Percentiles rank a stretch among this genome's conserved stretches.
phyloP scores from a whole-genome alignment of 148 eudicot species.

The Polygonum aviculare region DNA sequence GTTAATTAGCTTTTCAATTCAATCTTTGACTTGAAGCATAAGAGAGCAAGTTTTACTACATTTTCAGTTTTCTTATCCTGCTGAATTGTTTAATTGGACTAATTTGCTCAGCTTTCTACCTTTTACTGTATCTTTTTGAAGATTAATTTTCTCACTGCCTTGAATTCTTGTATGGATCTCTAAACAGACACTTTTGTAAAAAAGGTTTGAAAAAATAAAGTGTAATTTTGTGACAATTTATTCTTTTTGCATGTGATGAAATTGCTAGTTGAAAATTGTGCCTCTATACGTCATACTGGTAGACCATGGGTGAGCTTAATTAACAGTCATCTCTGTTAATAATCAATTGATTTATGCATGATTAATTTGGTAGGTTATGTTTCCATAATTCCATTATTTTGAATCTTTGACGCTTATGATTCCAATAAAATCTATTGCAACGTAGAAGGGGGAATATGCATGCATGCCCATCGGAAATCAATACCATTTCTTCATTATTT shows the following conservation, averaged over 20 bases:
- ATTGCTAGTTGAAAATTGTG: background rate
- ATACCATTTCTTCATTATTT: no score
- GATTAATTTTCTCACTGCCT: background rate
- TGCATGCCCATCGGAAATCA: no score
- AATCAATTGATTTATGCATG: background rate
- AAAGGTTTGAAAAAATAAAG: background rate
- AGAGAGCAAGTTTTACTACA: constrained; percentile 17
- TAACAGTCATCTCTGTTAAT: background rate
- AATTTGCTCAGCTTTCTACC: background rate
- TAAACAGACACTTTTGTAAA: background rate
- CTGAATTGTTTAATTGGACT: background rate
- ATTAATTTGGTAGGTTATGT: background rate
- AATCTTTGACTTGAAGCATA: constrained; percentile 39
- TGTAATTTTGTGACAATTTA: background rate
- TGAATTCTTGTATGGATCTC: background rate
- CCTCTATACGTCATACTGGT: background rate
- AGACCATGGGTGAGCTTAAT: background rate
- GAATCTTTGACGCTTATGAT: background rate
- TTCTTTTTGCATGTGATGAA: constrained; percentile 2
- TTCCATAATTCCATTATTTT: background rate
- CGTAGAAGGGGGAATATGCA: background rate
- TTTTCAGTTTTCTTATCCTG: background rate
- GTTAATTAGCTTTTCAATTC: constrained; percentile 15
- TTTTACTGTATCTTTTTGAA: background rate
- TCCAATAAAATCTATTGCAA: background rate